Percentiles rank a stretch among this genome's conserved stretches.
phyloP scores from a whole-genome alignment of 345 rosid species.

The Eucalyptus urophylla region DNA sequence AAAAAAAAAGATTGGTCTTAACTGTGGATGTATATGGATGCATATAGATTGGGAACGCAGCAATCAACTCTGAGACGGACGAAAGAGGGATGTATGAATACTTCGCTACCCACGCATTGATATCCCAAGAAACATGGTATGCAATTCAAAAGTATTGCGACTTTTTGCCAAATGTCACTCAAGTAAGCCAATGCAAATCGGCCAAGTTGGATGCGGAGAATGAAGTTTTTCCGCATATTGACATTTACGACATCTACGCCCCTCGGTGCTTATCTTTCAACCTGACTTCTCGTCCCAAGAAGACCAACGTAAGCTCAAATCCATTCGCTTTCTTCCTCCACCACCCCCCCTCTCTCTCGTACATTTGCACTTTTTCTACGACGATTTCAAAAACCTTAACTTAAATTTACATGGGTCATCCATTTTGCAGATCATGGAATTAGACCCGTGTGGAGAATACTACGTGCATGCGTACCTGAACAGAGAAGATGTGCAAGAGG shows the following conservation, averaged over 20 bases:
- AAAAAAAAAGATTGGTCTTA: no score
- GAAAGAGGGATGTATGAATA: slow-evolving; percentile 55
- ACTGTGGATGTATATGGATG: neutral
- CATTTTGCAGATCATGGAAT: slow-evolving; percentile 18
- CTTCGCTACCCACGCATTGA: slow-evolving; percentile 44
- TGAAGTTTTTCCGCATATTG: neutral
- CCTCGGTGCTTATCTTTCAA: slow-evolving; percentile 36
- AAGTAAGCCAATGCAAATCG: slow-evolving; percentile 19
- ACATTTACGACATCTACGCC: slow-evolving; percentile 76
- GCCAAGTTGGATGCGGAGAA: slow-evolving; percentile 3
- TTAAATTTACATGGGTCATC: neutral
- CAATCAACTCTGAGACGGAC: slow-evolving; percentile 63
- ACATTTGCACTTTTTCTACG: neutral
- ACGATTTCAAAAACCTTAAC: no score
- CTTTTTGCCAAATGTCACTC: slow-evolving; percentile 19
- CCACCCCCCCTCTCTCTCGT: no score
- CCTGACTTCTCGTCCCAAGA: slow-evolving; percentile 46
- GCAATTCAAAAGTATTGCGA: slow-evolving; percentile 29
- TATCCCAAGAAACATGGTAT: slow-evolving; percentile 25
- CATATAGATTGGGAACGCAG: slow-evolving; percentile 78
- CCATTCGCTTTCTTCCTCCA: neutral
- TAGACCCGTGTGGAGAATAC: slow-evolving; percentile 56
- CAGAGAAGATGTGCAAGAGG: slow-evolving; percentile 54
- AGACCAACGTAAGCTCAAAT: slow-evolving; percentile 4
- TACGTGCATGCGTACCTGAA: slow-evolving; percentile 59